Percentiles rank a stretch among this genome's conserved stretches.
phyloP scores from a whole-genome alignment of 495 filamentous ascomycete genomes.

The Beverwykella pulmonaria region DNA sequence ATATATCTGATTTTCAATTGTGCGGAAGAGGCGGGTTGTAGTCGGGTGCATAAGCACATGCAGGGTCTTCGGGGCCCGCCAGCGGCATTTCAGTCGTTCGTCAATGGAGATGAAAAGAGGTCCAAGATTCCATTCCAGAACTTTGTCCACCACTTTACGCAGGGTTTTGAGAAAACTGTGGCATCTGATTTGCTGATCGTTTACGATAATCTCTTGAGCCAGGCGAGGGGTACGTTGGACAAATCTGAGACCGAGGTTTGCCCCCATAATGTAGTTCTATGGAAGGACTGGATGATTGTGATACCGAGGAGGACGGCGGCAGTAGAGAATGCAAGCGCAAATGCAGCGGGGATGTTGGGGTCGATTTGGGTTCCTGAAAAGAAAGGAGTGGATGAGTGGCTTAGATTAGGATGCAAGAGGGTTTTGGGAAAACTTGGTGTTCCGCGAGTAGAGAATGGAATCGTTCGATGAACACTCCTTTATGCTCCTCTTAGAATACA shows the following conservation, averaged over 20 bases:
- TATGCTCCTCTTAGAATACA: not conserved
- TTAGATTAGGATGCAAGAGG: slow-evolving; percentile 1
- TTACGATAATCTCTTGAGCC: slow-evolving; percentile 9
- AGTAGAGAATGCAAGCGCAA: slow-evolving; percentile 13
- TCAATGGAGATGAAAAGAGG: not conserved
- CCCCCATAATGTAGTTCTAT: slow-evolving; percentile 27
- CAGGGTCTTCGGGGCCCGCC: slow-evolving; percentile 16
- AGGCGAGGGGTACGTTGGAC: slow-evolving; percentile 19
- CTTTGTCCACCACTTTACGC: slow-evolving; percentile 9
- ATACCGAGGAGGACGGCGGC: slow-evolving; percentile 20
- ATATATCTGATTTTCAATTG: slow-evolving; percentile 28
- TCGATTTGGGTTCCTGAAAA: slow-evolving; percentile 16
- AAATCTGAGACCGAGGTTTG: not conserved
- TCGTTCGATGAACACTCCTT: not conserved
- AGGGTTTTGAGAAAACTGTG: not conserved
- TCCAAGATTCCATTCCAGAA: slow-evolving; percentile 18
- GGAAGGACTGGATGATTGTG: slow-evolving; percentile 24
- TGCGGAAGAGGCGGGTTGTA: slow-evolving; percentile 14
- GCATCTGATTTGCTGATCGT: slow-evolving; percentile 1
- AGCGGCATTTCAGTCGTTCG: slow-evolving; percentile 1
- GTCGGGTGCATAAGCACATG: slow-evolving; percentile 26
- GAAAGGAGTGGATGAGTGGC: slow-evolving; percentile 18
- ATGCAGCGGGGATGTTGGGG: slow-evolving; percentile 29
- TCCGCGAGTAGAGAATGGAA: not conserved
- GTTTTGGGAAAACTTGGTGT: slow-evolving; percentile 18